Evolutionary conservation across 2,329 filamentous ascomycete genomes (phyloP), one percentile per base, ranked within the genome.

Genomic region (Cercospora sesami): DNA sequence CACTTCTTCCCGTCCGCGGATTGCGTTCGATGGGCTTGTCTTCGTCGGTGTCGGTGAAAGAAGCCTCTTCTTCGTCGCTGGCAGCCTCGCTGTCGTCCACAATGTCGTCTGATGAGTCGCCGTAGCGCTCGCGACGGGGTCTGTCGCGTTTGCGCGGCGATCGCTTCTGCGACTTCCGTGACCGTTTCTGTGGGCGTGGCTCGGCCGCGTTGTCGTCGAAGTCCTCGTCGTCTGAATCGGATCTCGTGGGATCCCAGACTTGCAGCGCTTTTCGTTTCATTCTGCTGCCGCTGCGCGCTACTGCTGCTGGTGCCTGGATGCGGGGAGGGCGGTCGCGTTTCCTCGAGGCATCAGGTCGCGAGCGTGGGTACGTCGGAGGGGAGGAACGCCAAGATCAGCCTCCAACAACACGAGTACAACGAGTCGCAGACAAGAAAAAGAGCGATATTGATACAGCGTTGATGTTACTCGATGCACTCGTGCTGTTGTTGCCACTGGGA

Each of bases 21-120:
- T 88, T 88, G 67, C 83, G 81, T 73, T 86, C 84, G 1, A 83
- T 78, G 7, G 85, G 83, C 67, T 81, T 82, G 26, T 84, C 83
- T 48, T 83, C 80, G 39, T 80, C 80, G 6, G 81, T 69, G 16
- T 83, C 82, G 9, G 80, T 81, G 60, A 79, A 80, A 3, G 80
- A 81, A 18, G 68, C 76, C 73, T 73, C 80, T 26, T 82, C 80
- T 55, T 83, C 81, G 9, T 78, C 80, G 6, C 78, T 68, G 21
- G 80, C 78, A 59, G 79, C 78, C 18, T 80, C 79, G 59, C 74
- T 71, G 65, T 73, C 78, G 67, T 79, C 76, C 8, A 69, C 67
- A 33, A 78, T 79, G 64, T 83, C 80, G 53, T 85, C 82, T 67
- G 85, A 85, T 73, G 83, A 82, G 66, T 79, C 78, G 62, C 76